Evolutionary conservation across 306 rosid genomes (phyloP), one percentile per base, ranked within the genome.

Genomic region (Spatholobus suberectus): DNA sequence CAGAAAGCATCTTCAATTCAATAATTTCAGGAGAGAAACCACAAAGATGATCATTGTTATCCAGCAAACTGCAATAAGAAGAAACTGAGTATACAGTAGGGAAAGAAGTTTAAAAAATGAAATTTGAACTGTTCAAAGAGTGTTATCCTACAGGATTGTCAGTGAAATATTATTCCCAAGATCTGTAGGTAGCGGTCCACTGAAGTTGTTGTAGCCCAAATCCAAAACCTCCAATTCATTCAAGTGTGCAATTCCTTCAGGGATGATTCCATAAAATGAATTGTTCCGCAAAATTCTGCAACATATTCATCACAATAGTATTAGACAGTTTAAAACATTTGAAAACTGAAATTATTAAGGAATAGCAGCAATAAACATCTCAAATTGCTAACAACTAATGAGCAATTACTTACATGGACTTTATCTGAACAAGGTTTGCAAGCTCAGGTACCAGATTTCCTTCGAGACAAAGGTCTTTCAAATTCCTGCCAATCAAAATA

Each of bases 221-320:
- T 96, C 99, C 67, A 96, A 88, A 86, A 89, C 88, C 90, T 94
- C 99, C 81, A 94, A 89, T 73, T 91, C 98, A 62, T 90, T 84
- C 89, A 96, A 81, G 76, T 85, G 76, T 5, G 76, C 86, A 20
- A 96, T 83, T 81, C 79, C 94, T 67, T 82, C 85, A 5, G 97
- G 99, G 82, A 96, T 90, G 70, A 27, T 65, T 46, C 99, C 98
- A 0, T 66, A 75, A 81, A 96, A 88, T 73, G 93, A 91, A 65
- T 96, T 96, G 84, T 96, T 96, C 69, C 97, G 92, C 91, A 96
- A 87, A 82, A 90, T 71, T 69, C 99, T 96, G 92, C 71, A 78
- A 59, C 66, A 59, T 66, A 83, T 79, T 78, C 69, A 6, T 67
- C 55, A 32, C 66, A 5, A 73, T 18, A 6, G 69, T 80, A 69